Base-by-base conservation (phyloP, 805 yeast genomes). In the Cyberlindnera maritima region DNA sequence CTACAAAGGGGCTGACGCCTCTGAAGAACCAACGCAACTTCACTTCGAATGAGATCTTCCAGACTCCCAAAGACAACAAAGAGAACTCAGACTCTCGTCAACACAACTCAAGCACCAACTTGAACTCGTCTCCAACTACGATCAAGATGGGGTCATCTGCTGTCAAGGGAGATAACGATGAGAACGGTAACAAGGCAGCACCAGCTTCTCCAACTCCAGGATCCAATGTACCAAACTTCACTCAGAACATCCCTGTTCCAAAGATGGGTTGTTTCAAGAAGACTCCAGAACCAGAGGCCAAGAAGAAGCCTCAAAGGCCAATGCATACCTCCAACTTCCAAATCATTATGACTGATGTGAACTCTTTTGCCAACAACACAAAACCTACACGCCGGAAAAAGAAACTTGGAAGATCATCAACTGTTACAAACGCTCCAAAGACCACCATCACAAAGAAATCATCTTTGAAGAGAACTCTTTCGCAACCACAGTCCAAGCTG, bases 321-420 rank as follows among this genome's bases (percentile, higher is more conserved):
- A 36, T 18, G 36, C 29, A n/a, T 39, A 8, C 47, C 9, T 43
- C 57, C 2, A 60, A 55, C 35, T 54, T 68, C 42, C 70, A 71
- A 29, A 65, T 69, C 38, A 65, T 67, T 20, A 61, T 65, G 45
- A 64, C 67, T 7, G 72, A 67, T 43, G 69, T 61, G 17, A 60
- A 63, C 31, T 43, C 59, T 2, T 58, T 57, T 36, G 59, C 61
- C 19, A 48, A 46, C 23, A 48, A 46, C 37, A 44, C 32, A 28
- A 48, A 44, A 31, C 49, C 52, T 7, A n/a, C 25, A 7, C 41
- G 54, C 35, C 48, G 53, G 32, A 50, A 47, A 46, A 59, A 55
- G 47, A 55, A 54, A 40, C 21, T 59, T 23, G 41, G 54, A 19
- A 46, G 62, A 47, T 55, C 61, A 1, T 41, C 60, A 4, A 55